Evolutionary conservation across 1,139 yeast species (phyloP), one percentile per base, ranked within the genome.

Genomic region (Nadsonia starkeyi-henricii): DNA sequence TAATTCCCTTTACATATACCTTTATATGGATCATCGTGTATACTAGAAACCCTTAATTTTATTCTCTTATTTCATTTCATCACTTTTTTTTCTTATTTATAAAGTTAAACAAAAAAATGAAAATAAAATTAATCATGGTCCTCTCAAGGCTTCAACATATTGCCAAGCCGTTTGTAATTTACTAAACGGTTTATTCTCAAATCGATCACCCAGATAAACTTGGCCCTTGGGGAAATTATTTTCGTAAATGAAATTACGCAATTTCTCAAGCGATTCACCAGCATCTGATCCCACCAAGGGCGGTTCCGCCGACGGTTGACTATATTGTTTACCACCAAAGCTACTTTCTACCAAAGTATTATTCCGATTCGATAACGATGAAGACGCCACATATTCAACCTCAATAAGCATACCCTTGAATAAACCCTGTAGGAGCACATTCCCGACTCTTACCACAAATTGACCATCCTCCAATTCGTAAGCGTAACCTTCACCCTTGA

Each of bases 401-500:
- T 81, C 83, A 33, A 84, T 72, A 47, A 85, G 60, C 43, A 85
- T 70, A 0, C 89, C 89, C 52, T 81, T 76, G 65, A 82, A 84
- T 30, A 71, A 73, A 1, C 94, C 94, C 60, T 83, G 91, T 17
- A 84, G 67, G 50, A 79, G 78, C 47, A 84, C 77, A 57, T 85
- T 85, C 28, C 84, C 79, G 0, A 88, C 75, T 48, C 85, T 67
- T 1, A 77, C 54, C 13, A 62, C 57, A 46, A 73, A 67, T 20
- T 60, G 59, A 8, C 62, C 64, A 28, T 60, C 61, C 17, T 57
- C 55, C 3, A 71, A 53, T 43, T 63, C 63, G 58, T 81, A 83
- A 2, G 77, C 74, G 48, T 75, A 75, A 3, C 91, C 91, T 53
- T 83, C 91, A 2, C 93, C 94, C 54, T 77, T 75, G 44, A 84